Base-by-base conservation (phyloP, 2,329 filamentous ascomycete species). In the Ceratocystis alfenasii region DNA sequence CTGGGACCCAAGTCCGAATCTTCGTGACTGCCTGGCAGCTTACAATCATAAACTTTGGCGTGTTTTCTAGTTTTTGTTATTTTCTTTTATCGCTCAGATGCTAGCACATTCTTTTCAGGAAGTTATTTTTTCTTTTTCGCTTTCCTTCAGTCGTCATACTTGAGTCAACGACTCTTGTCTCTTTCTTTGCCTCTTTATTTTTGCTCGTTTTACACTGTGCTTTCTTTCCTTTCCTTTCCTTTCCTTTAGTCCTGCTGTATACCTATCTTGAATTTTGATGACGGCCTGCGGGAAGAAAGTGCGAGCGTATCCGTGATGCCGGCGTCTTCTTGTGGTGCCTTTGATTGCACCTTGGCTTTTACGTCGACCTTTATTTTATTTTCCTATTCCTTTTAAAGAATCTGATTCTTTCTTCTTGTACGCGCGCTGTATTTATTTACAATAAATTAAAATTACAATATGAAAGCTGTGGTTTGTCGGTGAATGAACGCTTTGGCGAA, bases 1-100 rank as follows among this genome's bases (percentile, higher is more conserved):
- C 76, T 78, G 71, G 76, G 74, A 6, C 74, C 78, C 20, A 83
- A 83, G 75, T 72, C 77, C 48, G 81, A 84, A 71, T 73, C 72
- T 15, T 68, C 71, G 10, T 72, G 68, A 64, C 63, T 65, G 48
- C 59, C 60, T 30, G 48, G 67, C 60, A 45, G 30, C 55, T 67
- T 62, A 60, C 20, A 30, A 57, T 30, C 53, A 17, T 57, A 57
- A 57, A 57, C 17, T 57, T 57, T 57, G 53, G 53, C 17, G 53
- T 68, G 57, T 46, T 57, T 59, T 65, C 15, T 28, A 60, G 46
- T 63, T 53, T 41, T 41, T 15, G 12, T 41, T 41, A 15, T 41
- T 12, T 41, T 41, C 4, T 15, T 41, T 41, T 41, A 4, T 41
- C 36, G 36, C 4, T 66, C 15, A 44, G 25, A 55, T 53, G 63